These are phyloP conservation scores for Pelagophyceae sp. DNA, from an alignment of 352 stramenopile species.

Conservation along the genomic window DNA sequence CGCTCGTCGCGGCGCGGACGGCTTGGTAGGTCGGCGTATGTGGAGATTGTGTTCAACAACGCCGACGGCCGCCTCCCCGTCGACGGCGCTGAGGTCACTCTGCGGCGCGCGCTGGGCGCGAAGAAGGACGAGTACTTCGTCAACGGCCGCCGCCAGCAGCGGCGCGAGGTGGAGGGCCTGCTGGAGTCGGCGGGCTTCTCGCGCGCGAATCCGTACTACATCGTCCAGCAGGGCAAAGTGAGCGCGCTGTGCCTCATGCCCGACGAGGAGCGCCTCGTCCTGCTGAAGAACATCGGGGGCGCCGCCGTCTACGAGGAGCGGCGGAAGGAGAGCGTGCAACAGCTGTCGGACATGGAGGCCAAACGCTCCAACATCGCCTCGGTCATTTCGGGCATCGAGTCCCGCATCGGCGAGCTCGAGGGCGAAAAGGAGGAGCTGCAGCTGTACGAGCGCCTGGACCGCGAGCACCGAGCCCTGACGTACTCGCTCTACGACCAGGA, in stretches of 20 bases:
- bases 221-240: slow-evolving; percentile 99
- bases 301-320: slow-evolving; percentile 98
- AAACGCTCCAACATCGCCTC: slow-evolving; percentile 91
- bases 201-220: slow-evolving; percentile 99
- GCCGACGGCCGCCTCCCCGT: slow-evolving; percentile 80
- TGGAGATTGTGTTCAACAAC: slow-evolving; percentile 99
- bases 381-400: slow-evolving; percentile 86
- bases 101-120: slow-evolving; percentile 94
- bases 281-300: slow-evolving; percentile 96
- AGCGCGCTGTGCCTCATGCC: slow-evolving; percentile 94
- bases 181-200: slow-evolving; percentile 98
- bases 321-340: slow-evolving; percentile 84
- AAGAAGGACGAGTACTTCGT: slow-evolving; percentile 99
- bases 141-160: slow-evolving; percentile 93
- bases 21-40: too few species aligned
- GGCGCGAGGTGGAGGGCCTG: slow-evolving; percentile 93
- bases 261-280: slow-evolving; percentile 86
- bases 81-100: slow-evolving; percentile 71
- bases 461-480: slow-evolving; percentile 84
- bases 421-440: slow-evolving; percentile 96
- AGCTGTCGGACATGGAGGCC: slow-evolving; percentile 89
- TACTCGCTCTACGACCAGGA: slow-evolving; percentile 85
- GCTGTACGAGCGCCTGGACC: slow-evolving; percentile 87
- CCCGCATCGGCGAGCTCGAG: slow-evolving; percentile 82
- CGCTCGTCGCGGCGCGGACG: too few species aligned